These are phyloP conservation scores for Cucumis sativus DNA, from an alignment of 306 rosid species.

Conservation along the genomic window DNA sequence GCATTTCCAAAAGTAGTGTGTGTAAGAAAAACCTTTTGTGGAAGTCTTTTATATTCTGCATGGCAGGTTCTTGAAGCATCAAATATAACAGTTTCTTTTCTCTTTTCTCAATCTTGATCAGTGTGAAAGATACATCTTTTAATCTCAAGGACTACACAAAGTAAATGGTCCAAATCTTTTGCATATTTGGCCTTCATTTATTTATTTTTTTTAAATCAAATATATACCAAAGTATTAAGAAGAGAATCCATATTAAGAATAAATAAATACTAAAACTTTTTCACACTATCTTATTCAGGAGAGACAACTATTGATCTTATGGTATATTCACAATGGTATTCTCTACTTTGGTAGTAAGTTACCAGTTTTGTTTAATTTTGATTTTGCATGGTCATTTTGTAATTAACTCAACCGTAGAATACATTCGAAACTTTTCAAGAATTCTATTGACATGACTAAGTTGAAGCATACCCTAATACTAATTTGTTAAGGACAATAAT, in stretches of 20 bases:
- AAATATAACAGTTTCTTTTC: not conserved
- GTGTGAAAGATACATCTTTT: not conserved
- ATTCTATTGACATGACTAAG: no score
- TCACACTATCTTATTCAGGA: no score
- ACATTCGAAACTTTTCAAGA: no score
- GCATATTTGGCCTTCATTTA: not conserved
- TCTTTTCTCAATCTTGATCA: not conserved
- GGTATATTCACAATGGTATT: no score
- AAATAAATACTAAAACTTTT: no score
- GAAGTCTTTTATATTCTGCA: constrained; percentile 1
- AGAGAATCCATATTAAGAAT: not conserved
- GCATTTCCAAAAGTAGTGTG: not conserved
- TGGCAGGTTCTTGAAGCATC: not conserved
- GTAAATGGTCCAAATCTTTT: not conserved
- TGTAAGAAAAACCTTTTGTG: constrained; percentile 4
- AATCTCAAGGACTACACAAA: not conserved
- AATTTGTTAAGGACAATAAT: no score
- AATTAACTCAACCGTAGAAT: no score
- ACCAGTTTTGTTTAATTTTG: no score
- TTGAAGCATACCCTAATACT: no score
- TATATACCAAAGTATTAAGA: not conserved
- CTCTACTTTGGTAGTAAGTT: no score
- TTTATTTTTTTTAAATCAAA: not conserved
- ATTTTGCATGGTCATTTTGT: no score
- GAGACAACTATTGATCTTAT: no score